Evolutionary conservation across 2,329 filamentous ascomycete genomes (phyloP), one percentile per base, ranked within the genome.

Genomic region (Alternaria brassicae): DNA sequence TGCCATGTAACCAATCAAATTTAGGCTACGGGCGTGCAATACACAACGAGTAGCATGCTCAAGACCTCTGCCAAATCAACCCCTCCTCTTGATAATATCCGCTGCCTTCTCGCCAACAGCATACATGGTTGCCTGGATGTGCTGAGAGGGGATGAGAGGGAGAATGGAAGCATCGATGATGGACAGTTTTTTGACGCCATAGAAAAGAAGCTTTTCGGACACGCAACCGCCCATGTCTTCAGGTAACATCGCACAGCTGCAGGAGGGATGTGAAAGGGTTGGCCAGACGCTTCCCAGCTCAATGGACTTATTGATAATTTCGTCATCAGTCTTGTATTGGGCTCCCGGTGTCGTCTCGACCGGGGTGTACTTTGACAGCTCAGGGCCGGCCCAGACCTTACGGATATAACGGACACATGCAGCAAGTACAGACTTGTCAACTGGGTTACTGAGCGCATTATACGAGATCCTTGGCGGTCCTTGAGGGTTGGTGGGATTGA

Each of bases 391-490:
- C 66, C 69, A 72, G 12, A 74, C 64, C 15, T 55, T 65, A 30
- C 79, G 79, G 13, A 75, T 70, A 23, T 78, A 71, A 4, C 72
- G 70, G n/a, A 74, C 66, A 13, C 74, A 77, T 0, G 79, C 70
- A 2, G 72, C 75, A 9, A 78, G 70, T 17, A 75, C 63, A 6
- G 62, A 56, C 30, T 63, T 73, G 48, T 75, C 72, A 8, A 75
- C 59, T 4, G 72, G 72, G 54, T 75, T 75, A 9, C 58, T 70
- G 25, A 75, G 55, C 0, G 78, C 65, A 25, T 72, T 72, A 56
- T 73, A 70, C 15, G 72, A 67, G 21, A 72, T 63, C 15, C 60
- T 70, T 2, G 70, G 62, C 5, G 69, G 62, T 13, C 68, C 73
- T 2, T 73, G 73, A 4, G 72, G 71, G 42, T 74, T 62, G 10